Evolutionary conservation across 208 protist species (phyloP).

Genomic region (Trypanosoma lewisi): DNA sequence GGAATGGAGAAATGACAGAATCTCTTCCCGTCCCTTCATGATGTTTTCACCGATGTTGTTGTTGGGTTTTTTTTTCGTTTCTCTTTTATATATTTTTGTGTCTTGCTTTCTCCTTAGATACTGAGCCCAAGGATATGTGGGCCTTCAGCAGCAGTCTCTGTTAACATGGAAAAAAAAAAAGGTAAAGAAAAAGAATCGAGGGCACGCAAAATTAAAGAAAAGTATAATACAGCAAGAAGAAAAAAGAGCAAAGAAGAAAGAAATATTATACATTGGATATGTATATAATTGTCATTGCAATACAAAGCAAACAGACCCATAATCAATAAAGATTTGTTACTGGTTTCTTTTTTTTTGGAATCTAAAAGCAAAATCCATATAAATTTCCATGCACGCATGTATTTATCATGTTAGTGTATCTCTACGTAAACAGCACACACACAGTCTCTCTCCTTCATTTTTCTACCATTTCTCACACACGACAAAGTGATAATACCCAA

Average conservation of each 20-base stretch:
- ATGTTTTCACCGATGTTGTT: neutral
- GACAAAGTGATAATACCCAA: conserved; percentile 51
- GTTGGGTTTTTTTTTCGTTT: neutral
- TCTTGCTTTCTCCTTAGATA: neutral
- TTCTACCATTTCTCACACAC: neutral
- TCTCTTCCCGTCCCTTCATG: neutral
- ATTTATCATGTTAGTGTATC: too few species aligned
- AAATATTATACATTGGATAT: too few species aligned
- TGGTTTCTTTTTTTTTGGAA: too few species aligned
- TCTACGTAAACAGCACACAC: neutral
- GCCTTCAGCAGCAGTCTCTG: neutral
- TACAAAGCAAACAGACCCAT: too few species aligned
- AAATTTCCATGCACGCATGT: too few species aligned
- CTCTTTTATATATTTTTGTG: conserved; percentile 4
- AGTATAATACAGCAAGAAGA: too few species aligned
- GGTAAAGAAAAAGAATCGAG: conserved; percentile 16
- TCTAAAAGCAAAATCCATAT: too few species aligned
- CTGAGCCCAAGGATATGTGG: neutral
- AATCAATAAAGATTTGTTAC: too few species aligned
- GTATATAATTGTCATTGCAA: too few species aligned
- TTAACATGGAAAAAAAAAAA: conserved; percentile 15
- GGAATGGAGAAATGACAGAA: neutral
- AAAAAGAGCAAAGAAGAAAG: too few species aligned
- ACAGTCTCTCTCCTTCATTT: conserved; percentile 7
- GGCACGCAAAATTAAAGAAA: conserved; percentile 3